Evolutionary conservation across 805 yeast species (phyloP).

Genomic region (Pichia nanzhaoensis): DNA sequence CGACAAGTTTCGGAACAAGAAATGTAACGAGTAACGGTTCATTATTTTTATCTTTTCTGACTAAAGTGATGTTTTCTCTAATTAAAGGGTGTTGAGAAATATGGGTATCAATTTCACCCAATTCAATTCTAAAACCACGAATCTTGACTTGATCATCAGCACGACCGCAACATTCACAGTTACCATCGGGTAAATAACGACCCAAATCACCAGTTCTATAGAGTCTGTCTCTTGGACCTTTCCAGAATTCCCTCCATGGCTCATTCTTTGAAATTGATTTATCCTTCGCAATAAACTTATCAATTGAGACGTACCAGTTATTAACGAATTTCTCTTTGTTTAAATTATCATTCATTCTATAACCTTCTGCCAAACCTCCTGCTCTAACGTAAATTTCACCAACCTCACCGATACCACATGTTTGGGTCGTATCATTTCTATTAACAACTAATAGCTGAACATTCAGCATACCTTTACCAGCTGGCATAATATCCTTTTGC

Average conservation of each 20-base stretch:
- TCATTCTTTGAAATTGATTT: constrained; percentile 38
- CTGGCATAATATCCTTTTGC: constrained; percentile 95
- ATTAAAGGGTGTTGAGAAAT: constrained; percentile 89
- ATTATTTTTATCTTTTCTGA: constrained; percentile 83
- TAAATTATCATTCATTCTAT: constrained; percentile 83
- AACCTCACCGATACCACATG: constrained; percentile 98
- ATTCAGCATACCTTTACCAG: constrained; percentile 95
- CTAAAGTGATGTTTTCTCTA: constrained; percentile 88
- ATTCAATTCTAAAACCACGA: constrained; percentile 96
- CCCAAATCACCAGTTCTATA: constrained; percentile 98
- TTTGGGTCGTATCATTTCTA: constrained; percentile 77
- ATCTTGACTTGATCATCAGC: constrained; percentile 99
- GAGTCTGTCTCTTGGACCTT: constrained; percentile 91
- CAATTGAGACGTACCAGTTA: constrained; percentile 80
- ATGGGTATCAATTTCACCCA: constrained; percentile 97
- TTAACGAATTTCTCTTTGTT: constrained; percentile 81
- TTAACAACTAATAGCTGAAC: constrained; percentile 93
- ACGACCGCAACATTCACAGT: constrained; percentile 96
- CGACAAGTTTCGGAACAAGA: constrained; percentile 65
- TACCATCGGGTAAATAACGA: constrained; percentile 93
- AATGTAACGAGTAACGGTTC: constrained; percentile 90
- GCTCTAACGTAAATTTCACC: constrained; percentile 99
- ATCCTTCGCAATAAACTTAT: constrained; percentile 56
- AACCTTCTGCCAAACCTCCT: constrained; percentile 95
- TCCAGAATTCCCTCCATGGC: constrained; percentile 75